phyloP scores from a whole-genome alignment of 768 basidiomycete species.

The Lepiota subincarnata region DNA sequence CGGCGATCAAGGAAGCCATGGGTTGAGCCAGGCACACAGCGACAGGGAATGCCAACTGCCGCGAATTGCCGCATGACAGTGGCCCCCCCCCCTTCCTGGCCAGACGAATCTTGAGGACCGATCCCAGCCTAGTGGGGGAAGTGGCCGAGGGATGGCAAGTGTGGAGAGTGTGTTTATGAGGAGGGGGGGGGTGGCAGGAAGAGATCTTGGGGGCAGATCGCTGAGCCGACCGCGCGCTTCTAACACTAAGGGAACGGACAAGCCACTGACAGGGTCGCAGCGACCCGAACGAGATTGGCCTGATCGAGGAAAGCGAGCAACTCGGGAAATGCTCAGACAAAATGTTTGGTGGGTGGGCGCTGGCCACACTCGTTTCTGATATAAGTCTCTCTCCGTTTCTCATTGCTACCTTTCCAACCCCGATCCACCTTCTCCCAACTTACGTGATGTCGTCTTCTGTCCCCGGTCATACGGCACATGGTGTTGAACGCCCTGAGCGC shows the following conservation, averaged over 20 bases:
- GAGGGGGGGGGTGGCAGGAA: background rate
- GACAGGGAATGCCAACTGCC: conserved; percentile 28
- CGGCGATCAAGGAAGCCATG: conserved; percentile 63
- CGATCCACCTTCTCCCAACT: conserved; percentile 45
- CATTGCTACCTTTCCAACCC: conserved; percentile 38
- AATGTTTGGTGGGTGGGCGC: conserved; percentile 26
- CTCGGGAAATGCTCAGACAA: conserved; percentile 41
- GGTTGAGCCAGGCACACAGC: conserved; percentile 35
- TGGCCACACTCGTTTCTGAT: conserved; percentile 30
- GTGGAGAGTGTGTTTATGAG: too few species aligned
- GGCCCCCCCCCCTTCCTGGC: too few species aligned
- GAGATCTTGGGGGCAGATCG: conserved; percentile 3
- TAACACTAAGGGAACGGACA: conserved; percentile 18
- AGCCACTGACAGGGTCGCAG: conserved; percentile 31
- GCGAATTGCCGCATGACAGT: conserved; percentile 28
- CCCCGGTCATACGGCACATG: conserved; percentile 48
- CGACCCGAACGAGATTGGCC: conserved; percentile 20
- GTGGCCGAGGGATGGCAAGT: too few species aligned
- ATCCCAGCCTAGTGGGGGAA: conserved; percentile 11
- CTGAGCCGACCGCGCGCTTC: background rate
- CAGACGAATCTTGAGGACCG: conserved; percentile 10
- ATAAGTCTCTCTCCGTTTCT: conserved; percentile 34
- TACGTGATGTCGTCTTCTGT: conserved; percentile 60
- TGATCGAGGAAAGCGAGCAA: conserved; percentile 48
- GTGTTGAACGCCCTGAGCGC: conserved; percentile 67